These are phyloP conservation scores for Cornus florida DNA, from an alignment of 148 eudicot species.

Conservation along the genomic window DNA sequence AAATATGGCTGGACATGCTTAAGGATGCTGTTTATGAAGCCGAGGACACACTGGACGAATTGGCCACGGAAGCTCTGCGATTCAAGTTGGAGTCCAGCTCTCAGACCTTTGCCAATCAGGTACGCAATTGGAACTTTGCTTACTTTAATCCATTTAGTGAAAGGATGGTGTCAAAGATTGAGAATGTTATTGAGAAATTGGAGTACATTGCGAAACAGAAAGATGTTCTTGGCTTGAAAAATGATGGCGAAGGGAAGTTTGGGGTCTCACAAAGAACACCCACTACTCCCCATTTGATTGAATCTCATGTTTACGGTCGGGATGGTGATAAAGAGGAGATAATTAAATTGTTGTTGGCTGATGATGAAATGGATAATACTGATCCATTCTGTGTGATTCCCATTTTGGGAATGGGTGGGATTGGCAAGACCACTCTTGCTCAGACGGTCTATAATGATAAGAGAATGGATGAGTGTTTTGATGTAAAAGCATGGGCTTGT, in stretches of 20 bases:
- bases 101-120: not conserved
- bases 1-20: slow-evolving; percentile 17
- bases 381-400: slow-evolving; percentile 9
- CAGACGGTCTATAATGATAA: slow-evolving; percentile 21
- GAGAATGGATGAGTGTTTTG: slow-evolving; percentile 12
- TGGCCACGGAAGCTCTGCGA: slow-evolving; percentile 23
- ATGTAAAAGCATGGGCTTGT: slow-evolving; percentile 26
- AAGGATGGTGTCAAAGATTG: slow-evolving; percentile 6
- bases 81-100: not conserved
- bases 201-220: slow-evolving; percentile 18
- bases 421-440: slow-evolving; percentile 29
- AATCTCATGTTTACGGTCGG: slow-evolving; percentile 19
- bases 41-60: slow-evolving; percentile 23
- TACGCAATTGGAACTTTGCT: not conserved
- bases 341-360: slow-evolving; percentile 1
- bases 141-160: not conserved
- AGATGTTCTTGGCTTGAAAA: slow-evolving; percentile 19
- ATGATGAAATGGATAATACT: not conserved
- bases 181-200: not conserved
- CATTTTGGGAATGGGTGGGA: slow-evolving; percentile 30
- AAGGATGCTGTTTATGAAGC: slow-evolving; percentile 18
- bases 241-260: not conserved
- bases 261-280: not conserved
- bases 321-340: slow-evolving; percentile 15
- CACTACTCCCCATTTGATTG: slow-evolving; percentile 1